Base-by-base conservation (phyloP, 2,329 filamentous ascomycete species). In the Epicoccum sorghinum region DNA sequence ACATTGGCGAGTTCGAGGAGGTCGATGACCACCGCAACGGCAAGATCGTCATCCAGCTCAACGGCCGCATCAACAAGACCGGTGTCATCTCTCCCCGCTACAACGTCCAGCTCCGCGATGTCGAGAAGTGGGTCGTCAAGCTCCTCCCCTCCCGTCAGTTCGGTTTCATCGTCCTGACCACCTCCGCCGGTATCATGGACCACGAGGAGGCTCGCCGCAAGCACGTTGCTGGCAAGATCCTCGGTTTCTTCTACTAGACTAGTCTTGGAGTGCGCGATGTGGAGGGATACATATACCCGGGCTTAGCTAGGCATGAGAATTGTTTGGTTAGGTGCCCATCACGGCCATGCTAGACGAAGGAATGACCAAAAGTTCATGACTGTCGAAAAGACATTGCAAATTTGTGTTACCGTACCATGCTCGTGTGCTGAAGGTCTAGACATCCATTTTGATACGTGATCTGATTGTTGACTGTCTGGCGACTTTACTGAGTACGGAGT, bases 71-170 rank as follows among this genome's bases (percentile, higher is more conserved):
- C 81, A 97, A 97, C 90, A 97, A 98, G 89, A 95, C 90, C 66
- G 95, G 93, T 86, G 93, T 97, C 84, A 99, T 99, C 87, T 95
- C 89, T 68, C 95, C 95, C 79, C 91, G 95, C 80, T 99, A 96
- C 91, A 98, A 98, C 87, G 90, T 99, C 81, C 92, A 93, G 80
- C 92, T 99, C 76, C 83, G 86, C 75, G 95, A 99, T 75, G 87
- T 99, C 78, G 95, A 99, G 91, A 97, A 98, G 87, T 99, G 95
- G 95, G 92, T 98, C 74, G 91, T 96, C 83, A 96, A 96, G 88
- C 90, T 99, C 77, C 88, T 99, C 66, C 95, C 95, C 69, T 93
- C 95, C 69, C 95, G 95, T 97, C 95, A 99, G 84, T 99, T 99
- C 86, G 95, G 95, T 77, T 97, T 92, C 84, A 91, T 99, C 77